phyloP scores from a whole-genome alignment of 1,284 basidiomycete genomes.

The Boletus sp. region DNA sequence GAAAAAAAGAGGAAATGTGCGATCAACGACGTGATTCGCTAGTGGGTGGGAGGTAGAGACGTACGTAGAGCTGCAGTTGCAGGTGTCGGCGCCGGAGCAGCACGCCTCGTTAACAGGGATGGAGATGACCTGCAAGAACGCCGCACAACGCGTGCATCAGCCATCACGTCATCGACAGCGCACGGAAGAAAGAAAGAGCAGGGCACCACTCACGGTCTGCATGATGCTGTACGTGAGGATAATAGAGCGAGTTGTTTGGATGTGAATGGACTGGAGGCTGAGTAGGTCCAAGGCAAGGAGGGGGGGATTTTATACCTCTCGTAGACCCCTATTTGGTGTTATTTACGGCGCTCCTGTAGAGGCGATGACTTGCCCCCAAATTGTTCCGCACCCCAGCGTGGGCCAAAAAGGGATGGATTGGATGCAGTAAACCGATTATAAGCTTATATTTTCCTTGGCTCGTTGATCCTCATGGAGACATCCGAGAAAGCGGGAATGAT shows the following conservation, averaged over 20 bases:
- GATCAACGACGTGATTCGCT: neutral
- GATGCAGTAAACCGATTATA: neutral
- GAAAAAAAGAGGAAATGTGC: neutral
- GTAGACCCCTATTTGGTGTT: slow-evolving; percentile 8
- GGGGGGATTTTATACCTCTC: slow-evolving; percentile 6
- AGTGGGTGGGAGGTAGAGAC: neutral
- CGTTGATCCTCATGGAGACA: neutral
- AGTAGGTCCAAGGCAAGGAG: neutral
- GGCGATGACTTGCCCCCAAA: neutral
- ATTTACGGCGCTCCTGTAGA: neutral
- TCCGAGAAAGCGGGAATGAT: neutral
- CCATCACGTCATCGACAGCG: neutral
- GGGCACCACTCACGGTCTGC: slow-evolving; percentile 20
- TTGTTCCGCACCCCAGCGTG: neutral
- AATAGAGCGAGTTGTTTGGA: slow-evolving; percentile 2
- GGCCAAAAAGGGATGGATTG: neutral
- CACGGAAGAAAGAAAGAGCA: neutral
- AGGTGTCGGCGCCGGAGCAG: slow-evolving; percentile 13
- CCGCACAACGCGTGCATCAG: neutral
- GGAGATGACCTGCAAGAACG: slow-evolving; percentile 11
- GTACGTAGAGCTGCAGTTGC: slow-evolving; percentile 17
- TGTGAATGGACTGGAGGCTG: neutral
- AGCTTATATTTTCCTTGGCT: neutral
- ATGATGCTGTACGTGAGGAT: slow-evolving; percentile 8
- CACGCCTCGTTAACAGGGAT: slow-evolving; percentile 26